Percentiles rank a stretch among this genome's conserved stretches.
Conservation (phyloP, 2,329 filamentous ascomycete genomes). For the Bipolaris zeicola region DNA sequence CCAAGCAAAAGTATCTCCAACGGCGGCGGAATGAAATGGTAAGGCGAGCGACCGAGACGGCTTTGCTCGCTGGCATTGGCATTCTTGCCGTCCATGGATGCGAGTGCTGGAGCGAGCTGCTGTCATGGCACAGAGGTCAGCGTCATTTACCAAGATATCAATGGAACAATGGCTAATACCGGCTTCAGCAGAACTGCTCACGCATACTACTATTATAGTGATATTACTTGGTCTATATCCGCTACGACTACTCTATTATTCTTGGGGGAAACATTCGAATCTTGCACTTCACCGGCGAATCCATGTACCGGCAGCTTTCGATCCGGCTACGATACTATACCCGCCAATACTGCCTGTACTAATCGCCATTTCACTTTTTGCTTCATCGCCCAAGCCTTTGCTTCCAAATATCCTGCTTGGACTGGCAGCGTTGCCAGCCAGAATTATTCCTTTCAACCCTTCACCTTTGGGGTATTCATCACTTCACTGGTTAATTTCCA, state of each 20-base stretch:
- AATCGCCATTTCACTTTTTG: slow-evolving; percentile 74
- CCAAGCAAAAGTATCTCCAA: slow-evolving; percentile 74
- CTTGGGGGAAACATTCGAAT: slow-evolving; percentile 32
- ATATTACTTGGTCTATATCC: slow-evolving; percentile 46
- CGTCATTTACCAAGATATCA: not conserved
- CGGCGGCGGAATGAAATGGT: slow-evolving; percentile 89
- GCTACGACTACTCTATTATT: slow-evolving; percentile 44
- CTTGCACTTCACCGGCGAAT: slow-evolving; percentile 53
- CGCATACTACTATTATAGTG: slow-evolving; percentile 43
- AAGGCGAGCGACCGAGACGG: slow-evolving; percentile 64
- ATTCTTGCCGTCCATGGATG: slow-evolving; percentile 52
- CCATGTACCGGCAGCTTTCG: slow-evolving; percentile 76
- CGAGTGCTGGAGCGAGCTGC: slow-evolving; percentile 39
- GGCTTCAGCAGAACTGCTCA: slow-evolving; percentile 48
- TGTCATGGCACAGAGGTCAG: slow-evolving; percentile 51
- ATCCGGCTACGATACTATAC: slow-evolving; percentile 90
- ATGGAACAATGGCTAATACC: slow-evolving; percentile 20
- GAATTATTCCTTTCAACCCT: slow-evolving; percentile 70
- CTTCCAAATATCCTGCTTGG: slow-evolving; percentile 83
- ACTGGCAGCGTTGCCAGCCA: slow-evolving; percentile 74
- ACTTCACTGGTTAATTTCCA: slow-evolving; percentile 79
- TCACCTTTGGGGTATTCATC: slow-evolving; percentile 64
- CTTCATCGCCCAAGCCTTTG: slow-evolving; percentile 64
- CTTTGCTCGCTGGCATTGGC: slow-evolving; percentile 60
- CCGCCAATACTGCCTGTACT: slow-evolving; percentile 77